Base-by-base conservation (phyloP, 1,284 basidiomycete species). In the Rhodotorula sp. region DNA sequence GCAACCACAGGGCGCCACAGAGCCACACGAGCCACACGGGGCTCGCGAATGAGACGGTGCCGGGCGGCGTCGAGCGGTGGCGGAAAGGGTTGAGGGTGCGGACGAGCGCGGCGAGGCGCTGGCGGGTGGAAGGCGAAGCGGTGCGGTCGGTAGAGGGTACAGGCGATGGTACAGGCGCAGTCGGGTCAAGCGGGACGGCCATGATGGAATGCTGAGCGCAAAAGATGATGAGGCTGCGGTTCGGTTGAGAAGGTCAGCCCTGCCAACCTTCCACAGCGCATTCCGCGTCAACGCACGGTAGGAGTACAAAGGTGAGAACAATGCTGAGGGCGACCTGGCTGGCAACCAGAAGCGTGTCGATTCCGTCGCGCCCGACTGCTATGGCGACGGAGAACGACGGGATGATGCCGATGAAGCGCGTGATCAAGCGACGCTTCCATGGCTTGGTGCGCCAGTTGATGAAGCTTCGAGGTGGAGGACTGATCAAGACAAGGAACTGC, bases 241-340 rank as follows among this genome's bases (percentile, higher is more conserved):
- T 12, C 46, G 34, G 34, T 25, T 16, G 25, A 2, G 21, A n/a
- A 21, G 27, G 41, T 54, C 52, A 53, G 61, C 5, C 8, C 13
- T 41, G 54, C 12, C 17, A 7, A 23, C 9, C 14, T 21, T 16
- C 14, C 9, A 10, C 41, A 4, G 1, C 4, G 17, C 19, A 12
- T 1, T n/a, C 7, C 34, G n/a, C 8, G 50, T 3, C 16, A 12
- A 64, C 70, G 50, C 45, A 71, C 1, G 92, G 92, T 77, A 92
- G 85, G 25, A 89, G 86, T 80, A 94, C 87, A 80, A 94, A 96
- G 0, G 95, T 96, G 23, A 98, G 86, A 7, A 93, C 88, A 78
- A 98, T 87, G 55, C 90, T 90, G 34, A 99, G 86, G 14, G 90
- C 86, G 64, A 80, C 79, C 82, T 98, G 96, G 17, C 89, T 93